A percentile compares a stretch with the other conserved stretches of the same genome.
These are phyloP conservation scores for Neonectria faginata DNA, from an alignment of 2,329 filamentous ascomycete species.

Conservation along the genomic window DNA sequence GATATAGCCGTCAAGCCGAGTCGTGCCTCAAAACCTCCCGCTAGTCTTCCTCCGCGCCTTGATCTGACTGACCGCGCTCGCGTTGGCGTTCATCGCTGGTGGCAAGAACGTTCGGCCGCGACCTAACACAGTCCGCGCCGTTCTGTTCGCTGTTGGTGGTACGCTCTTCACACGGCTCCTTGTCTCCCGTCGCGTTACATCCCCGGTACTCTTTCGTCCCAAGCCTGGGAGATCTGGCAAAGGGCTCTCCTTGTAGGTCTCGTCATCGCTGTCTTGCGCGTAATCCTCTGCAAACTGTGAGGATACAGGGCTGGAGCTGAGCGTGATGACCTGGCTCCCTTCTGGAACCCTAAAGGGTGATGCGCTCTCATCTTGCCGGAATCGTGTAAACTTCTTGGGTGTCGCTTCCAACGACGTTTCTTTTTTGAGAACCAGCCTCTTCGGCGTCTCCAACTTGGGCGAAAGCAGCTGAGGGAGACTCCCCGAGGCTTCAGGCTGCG, in stretches of 20 bases:
- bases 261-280: constrained; percentile 39
- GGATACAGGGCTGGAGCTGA: constrained; percentile 46
- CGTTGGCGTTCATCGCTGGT: constrained; percentile 31
- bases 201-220: constrained; percentile 37
- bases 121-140: constrained; percentile 8
- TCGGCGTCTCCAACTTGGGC: constrained; percentile 24
- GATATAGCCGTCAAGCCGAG: not conserved
- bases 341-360: constrained; percentile 44
- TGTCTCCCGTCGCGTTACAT: constrained; percentile 30
- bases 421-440: constrained; percentile 8
- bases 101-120: constrained; percentile 36
- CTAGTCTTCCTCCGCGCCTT: constrained; percentile 39
- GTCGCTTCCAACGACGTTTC: not conserved
- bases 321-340: constrained; percentile 49
- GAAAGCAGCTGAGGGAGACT: constrained; percentile 16
- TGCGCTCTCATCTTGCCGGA: constrained; percentile 30
- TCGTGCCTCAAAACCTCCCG: constrained; percentile 35
- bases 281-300: constrained; percentile 37
- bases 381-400: constrained; percentile 13
- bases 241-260: constrained; percentile 37
- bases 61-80: constrained; percentile 43
- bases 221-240: constrained; percentile 36
- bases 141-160: constrained; percentile 27
- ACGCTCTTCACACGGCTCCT: constrained; percentile 38
- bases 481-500: constrained; percentile 43